These are phyloP conservation scores for Podila minutissima DNA, from an alignment of 192 early-diverging fungal genomes.

Conservation along the genomic window DNA sequence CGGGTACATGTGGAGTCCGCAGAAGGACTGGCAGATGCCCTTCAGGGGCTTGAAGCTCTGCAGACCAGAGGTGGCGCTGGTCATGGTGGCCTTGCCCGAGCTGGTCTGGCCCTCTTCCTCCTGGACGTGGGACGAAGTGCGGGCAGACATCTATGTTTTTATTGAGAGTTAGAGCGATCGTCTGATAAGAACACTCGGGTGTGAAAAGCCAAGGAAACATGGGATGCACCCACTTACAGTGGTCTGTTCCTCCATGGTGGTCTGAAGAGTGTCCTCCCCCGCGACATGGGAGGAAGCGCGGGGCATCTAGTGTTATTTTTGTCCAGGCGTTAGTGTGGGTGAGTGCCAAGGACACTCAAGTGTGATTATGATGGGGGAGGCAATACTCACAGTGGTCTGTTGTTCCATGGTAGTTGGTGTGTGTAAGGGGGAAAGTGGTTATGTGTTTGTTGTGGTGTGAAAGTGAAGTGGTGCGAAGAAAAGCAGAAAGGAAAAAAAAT, in stretches of 20 bases:
- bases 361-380: too few species aligned
- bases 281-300: too few species aligned
- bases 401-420: conserved; percentile 12
- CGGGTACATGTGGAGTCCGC: conserved; percentile 57
- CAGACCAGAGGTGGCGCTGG: neutral
- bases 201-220: too few species aligned
- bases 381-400: conserved; percentile 16
- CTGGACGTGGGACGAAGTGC: neutral
- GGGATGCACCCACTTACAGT: conserved; percentile 1
- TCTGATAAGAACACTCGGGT: neutral
- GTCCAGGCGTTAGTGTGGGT: neutral
- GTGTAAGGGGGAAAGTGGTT: neutral
- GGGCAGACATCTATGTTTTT: conserved; percentile 7
- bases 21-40: conserved; percentile 53
- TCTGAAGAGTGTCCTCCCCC: neutral
- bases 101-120: conserved; percentile 17
- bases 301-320: neutral
- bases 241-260: conserved; percentile 18
- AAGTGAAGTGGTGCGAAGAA: neutral
- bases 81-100: conserved; percentile 2
- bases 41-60: conserved; percentile 54
- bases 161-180: neutral
- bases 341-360: neutral
- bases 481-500: too few species aligned
- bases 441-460: conserved; percentile 5